Evolutionary conservation across 2,329 filamentous ascomycete genomes (phyloP), one percentile per base, ranked within the genome.

Genomic region (Penicillium sp.): DNA sequence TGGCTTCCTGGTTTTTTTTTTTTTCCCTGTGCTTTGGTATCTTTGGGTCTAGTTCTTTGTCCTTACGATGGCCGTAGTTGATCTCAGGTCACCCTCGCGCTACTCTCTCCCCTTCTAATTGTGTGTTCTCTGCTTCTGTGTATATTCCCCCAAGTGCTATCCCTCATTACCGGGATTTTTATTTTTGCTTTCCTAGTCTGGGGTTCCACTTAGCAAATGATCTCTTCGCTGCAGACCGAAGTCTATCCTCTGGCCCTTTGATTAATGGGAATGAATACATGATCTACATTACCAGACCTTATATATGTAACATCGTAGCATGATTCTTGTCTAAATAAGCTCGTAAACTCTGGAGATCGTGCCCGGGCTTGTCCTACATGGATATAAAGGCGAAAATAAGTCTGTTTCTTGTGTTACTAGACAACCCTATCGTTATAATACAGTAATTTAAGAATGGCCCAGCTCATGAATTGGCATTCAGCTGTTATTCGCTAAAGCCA

Each of bases 131-230:
- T 52, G 26, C 24, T 26, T 37, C 29, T 35, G 29, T 58, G 51
- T 53, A 60, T 58, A 61, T 60, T 50, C 59, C 57, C 57, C 57
- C 59, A n/a, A 58, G 54, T 58, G 59, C 18, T 22, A 34, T 39
- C 35, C 29, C 34, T 32, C 13, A 22, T 18, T n/a, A 20, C 14
- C 5, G 40, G 39, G 40, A 18, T 32, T 35, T 37, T 34, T n/a
- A 40, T 42, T 24, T 8, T 29, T 40, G 29, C 13, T 53, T 39
- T 48, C 31, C 18, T 18, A 16, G n/a, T 45, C 26, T 26, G 29
- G 11, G 16, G 26, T 50, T 44, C 16, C 20, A 51, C 24, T 20
- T 26, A 2, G 29, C 29, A 44, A 26, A n/a, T 24, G 29, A 22
- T 31, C 26, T 40, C 18, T 39, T 32, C 26, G 13, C n/a, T 32